Evolutionary conservation across 2,329 filamentous ascomycete genomes (phyloP).

Genomic region (Cladobotryum mycophilum): DNA sequence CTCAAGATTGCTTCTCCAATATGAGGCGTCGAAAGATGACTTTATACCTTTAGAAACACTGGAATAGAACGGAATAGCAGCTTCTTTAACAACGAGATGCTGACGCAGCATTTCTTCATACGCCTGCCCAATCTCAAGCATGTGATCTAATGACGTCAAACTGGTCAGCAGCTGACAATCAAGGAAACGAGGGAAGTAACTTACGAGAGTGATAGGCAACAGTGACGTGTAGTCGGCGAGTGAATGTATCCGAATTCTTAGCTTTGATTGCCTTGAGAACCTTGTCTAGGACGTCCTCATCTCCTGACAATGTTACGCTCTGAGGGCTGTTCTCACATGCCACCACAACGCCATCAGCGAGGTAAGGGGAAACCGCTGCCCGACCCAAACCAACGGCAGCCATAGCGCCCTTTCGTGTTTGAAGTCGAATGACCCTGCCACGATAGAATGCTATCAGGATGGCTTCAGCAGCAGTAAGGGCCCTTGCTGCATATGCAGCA

Average conservation of each 20-base stretch:
- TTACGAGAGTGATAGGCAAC: constrained; percentile 36
- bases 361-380: constrained; percentile 21
- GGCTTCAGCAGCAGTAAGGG: constrained; percentile 28
- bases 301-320: constrained; percentile 32
- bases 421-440: constrained; percentile 18
- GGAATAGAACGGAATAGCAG: constrained; percentile 17
- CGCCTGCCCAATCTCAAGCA: constrained; percentile 1
- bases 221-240: constrained; percentile 30
- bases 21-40: constrained; percentile 12
- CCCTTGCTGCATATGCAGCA: constrained; percentile 36
- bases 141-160: background rate
- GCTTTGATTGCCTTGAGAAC: constrained; percentile 24
- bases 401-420: constrained; percentile 27
- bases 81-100: background rate
- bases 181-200: no score
- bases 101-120: constrained; percentile 7
- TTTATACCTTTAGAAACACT: constrained; percentile 15
- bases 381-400: constrained; percentile 32
- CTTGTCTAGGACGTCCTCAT: constrained; percentile 18
- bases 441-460: constrained; percentile 35
- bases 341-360: constrained; percentile 19
- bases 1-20: constrained; percentile 27
- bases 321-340: constrained; percentile 33
- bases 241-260: constrained; percentile 22
- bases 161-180: no score